Base-by-base conservation (phyloP, 2,329 filamentous ascomycete genomes). In the Acephala macrosclerotiorum region DNA sequence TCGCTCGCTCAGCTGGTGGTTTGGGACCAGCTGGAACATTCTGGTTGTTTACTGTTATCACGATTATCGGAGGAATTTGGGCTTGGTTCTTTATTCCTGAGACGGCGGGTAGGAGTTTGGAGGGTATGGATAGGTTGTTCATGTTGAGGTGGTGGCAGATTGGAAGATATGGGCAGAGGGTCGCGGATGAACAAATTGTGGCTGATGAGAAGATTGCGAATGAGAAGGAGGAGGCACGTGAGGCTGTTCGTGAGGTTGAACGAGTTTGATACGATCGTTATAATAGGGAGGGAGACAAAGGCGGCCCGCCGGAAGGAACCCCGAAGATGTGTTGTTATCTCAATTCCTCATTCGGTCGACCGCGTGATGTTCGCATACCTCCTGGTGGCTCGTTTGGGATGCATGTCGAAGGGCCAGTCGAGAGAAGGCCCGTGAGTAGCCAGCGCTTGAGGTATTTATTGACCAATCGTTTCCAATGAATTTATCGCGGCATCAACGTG, bases 131-230 rank as follows among this genome's bases (percentile, higher is more conserved):
- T 74, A 80, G 83, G 20, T 81, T 94, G 68, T 94, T 94, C 73
- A 85, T 84, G 59, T 80, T 93, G 58, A 89, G 89, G 0, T 94
- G 91, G 91, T 89, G 91, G 76, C 85, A 86, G 77, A 93, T 94
- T 69, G 91, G 91, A n/a, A 36, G 66, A 47, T 69, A 61, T 62
- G 63, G 67, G 38, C 58, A 86, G 73, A 74, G 74, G 67, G 83
- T 86, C 71, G 85, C 85, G 8, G 83, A 85, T 9, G 72, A 76
- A 58, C 78, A 79, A 70, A 84, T 86, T 42, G 70, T 75, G 51
- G 80, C 75, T 0, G 72, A 78, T 36, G 73, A 79, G 55, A 57
- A 36, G 25, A 40, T 64, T 42, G 66, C 58, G 22, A 33, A 26
- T 62, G 82, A 85, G 75, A 84, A 85, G 78, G 74, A 81, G 69